Evolutionary conservation across 1,284 basidiomycete genomes (phyloP), one percentile per base, ranked within the genome.

Genomic region (Ceratobasidium papillatum): DNA sequence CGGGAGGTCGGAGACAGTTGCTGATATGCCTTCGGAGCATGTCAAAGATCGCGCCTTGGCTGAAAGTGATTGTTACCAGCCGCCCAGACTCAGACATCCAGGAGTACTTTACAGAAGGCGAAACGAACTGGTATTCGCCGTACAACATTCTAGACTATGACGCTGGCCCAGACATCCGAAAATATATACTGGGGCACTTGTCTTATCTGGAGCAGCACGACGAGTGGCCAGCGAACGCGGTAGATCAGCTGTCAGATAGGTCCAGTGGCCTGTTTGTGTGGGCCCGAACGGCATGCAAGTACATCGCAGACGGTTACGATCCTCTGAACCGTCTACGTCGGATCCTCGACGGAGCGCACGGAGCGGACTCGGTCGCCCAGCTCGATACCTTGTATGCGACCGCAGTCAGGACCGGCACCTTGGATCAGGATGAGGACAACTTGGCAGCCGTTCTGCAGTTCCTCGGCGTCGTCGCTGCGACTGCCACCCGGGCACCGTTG

Each of bases 211-310:
- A 36, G 22, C 12, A 38, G 4, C 2, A 25, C 27, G 43, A 62
- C 17, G n/a, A 22, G 9, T 73, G 71, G 71, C 59, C 71, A 9
- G 17, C 36, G 1, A 61, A 52, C 11, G 38, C 30, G 22, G 65
- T 54, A 22, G 51, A 64, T 1, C 2, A 25, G 25, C 32, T 73
- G 11, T 73, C 43, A 12, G 17, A 22, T 1, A n/a, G 38, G 5
- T 61, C 76, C 0, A 25, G 58, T 7, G 76, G 66, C 3, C 47
- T 65, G 0, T 76, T 74, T 25, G 27, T 72, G 1, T 76, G 65
- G 73, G 76, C 66, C 3, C 14, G 25, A 32, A 75, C 74, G 4
- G 66, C 61, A 5, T 54, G 43, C 51, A 38, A 58, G 30, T 71
- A 64, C n/a, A 66, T 76, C 7, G 22, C 8, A 5, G 25, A 38